Evolutionary conservation across 164 flowering plant genomes (phyloP).

Genomic region (Hamamelis virginiana): DNA sequence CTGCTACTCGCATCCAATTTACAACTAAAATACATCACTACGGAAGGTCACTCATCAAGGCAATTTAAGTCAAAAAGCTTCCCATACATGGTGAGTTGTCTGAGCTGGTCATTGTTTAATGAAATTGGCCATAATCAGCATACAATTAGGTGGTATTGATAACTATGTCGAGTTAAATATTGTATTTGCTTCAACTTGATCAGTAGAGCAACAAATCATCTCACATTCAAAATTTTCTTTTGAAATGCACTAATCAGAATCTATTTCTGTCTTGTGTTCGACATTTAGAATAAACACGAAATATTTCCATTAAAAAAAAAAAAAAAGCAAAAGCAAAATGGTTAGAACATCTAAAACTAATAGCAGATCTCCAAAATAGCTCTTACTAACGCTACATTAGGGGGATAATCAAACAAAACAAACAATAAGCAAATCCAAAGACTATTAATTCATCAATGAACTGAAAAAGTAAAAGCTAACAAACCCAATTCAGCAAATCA

Average conservation of each 20-base stretch:
- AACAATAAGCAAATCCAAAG: background rate
- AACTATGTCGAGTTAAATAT: background rate
- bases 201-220: background rate
- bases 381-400: background rate
- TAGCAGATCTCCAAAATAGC: conserved; percentile 15
- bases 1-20: too few species aligned
- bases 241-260: background rate
- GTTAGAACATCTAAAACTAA: conserved; percentile 1
- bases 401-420: background rate
- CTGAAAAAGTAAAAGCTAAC: background rate
- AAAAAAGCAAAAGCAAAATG: background rate
- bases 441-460: background rate
- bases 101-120: too few species aligned
- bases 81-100: too few species aligned
- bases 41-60: too few species aligned
- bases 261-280: background rate
- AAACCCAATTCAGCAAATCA: conserved; percentile 16
- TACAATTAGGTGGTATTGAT: too few species aligned
- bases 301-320: background rate
- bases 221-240: background rate
- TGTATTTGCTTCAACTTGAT: background rate
- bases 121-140: too few species aligned
- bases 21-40: too few species aligned
- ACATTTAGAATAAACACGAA: background rate
- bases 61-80: too few species aligned